These are phyloP conservation scores for Plasmodium ovale DNA, from an alignment of 169 alveolate species.

Conservation along the genomic window DNA sequence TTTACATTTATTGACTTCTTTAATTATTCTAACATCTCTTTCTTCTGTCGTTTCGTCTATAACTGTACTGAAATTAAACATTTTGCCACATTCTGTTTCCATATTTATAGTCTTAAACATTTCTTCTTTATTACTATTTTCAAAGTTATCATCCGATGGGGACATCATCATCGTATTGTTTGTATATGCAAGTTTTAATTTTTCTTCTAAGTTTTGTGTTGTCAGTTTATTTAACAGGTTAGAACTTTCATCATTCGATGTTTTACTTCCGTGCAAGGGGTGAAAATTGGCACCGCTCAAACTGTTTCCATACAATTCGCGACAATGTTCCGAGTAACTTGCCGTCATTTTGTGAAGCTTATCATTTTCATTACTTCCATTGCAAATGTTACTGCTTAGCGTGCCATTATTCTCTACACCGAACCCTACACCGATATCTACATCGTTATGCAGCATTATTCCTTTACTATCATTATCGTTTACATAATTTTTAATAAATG, in stretches of 20 bases:
- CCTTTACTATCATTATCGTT: conserved; percentile 18
- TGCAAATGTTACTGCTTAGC: neutral
- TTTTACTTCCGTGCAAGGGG: neutral
- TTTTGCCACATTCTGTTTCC: conserved; percentile 12
- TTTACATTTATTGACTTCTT: conserved; percentile 70
- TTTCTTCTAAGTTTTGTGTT: conserved; percentile 16
- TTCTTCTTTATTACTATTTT: conserved; percentile 46
- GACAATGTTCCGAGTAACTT: neutral
- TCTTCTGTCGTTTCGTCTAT: conserved; percentile 64
- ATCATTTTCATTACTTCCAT: neutral
- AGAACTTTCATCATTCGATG: neutral
- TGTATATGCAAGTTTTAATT: conserved; percentile 8
- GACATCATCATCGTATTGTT: neutral
- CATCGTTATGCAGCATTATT: too few species aligned
- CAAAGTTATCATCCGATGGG: conserved; percentile 10
- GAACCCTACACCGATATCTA: too few species aligned
- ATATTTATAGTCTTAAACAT: conserved; percentile 18
- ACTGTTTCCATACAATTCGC: conserved; percentile 7
- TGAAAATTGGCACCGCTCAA: neutral
- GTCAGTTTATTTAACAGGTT: conserved; percentile 22
- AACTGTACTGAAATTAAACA: conserved; percentile 15
- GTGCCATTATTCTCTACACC: too few species aligned
- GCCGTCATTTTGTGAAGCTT: neutral
- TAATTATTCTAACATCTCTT: conserved; percentile 74
- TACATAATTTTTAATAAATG: neutral